These are phyloP conservation scores for Grigorovia yakushimaensis DNA, from an alignment of 805 yeast genomes.

Conservation along the genomic window DNA sequence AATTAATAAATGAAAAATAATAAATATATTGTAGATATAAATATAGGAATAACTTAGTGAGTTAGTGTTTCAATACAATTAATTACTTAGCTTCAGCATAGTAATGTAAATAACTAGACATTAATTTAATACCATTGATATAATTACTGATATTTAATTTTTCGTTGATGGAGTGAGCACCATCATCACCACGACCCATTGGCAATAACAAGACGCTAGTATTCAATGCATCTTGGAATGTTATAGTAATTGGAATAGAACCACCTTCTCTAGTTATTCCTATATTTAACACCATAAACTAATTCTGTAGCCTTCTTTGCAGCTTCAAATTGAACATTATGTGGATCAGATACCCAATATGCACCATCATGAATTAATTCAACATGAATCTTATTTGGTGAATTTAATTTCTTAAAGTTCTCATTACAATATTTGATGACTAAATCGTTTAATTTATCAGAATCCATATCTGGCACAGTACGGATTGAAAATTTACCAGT, in stretches of 20 bases:
- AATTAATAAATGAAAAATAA: neutral
- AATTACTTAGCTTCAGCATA: conserved; percentile 37
- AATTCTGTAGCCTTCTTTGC: conserved; percentile 89
- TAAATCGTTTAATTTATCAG: conserved; percentile 63
- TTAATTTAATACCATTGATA: conserved; percentile 86
- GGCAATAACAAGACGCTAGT: conserved; percentile 85
- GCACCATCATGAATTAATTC: conserved; percentile 89
- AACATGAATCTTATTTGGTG: conserved; percentile 65
- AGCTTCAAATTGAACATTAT: conserved; percentile 85
- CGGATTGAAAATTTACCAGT: conserved; percentile 92
- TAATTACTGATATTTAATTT: conserved; percentile 83
- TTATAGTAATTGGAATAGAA: conserved; percentile 91
- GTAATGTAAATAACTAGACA: conserved; percentile 89
- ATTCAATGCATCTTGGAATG: conserved; percentile 80
- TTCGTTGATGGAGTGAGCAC: conserved; percentile 97
- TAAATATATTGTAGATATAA: neutral
- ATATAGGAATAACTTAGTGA: too few relatives aligned
- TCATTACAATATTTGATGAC: conserved; percentile 63
- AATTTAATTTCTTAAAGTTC: conserved; percentile 54
- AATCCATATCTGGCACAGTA: conserved; percentile 91
- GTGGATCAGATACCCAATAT: conserved; percentile 94
- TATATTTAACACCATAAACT: conserved; percentile 91
- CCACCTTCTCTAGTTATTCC: conserved; percentile 99
- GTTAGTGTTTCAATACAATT: too few relatives aligned
- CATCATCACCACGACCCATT: conserved; percentile 98